Percentiles rank a stretch among this genome's conserved stretches.
Conservation (phyloP, 2,329 filamentous ascomycete genomes). For the Penicillium italicum region DNA sequence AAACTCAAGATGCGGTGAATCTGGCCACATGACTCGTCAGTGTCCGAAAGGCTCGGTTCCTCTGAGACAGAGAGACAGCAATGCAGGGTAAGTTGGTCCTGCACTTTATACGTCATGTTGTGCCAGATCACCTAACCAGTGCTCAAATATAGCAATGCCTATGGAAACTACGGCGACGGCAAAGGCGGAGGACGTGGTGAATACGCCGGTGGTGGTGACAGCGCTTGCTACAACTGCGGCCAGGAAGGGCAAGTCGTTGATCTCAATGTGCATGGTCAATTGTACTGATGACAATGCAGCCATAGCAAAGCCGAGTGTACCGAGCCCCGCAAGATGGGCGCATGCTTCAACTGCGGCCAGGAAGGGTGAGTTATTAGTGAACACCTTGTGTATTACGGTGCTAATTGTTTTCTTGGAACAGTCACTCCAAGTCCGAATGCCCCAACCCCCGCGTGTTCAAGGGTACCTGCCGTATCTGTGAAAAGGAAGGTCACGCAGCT, state of each 20-base stretch:
- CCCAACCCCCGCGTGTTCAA: constrained; percentile 47
- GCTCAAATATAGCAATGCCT: not conserved
- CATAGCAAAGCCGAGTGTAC: constrained; percentile 46
- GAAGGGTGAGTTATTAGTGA: constrained; percentile 9
- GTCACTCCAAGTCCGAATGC: constrained; percentile 34
- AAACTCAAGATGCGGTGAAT: constrained; percentile 32
- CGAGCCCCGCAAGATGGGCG: constrained; percentile 32
- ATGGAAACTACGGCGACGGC: not conserved
- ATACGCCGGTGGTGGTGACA: not conserved
- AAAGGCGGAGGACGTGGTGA: not conserved
- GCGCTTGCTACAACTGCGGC: constrained; percentile 13
- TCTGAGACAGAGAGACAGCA: constrained; percentile 12
- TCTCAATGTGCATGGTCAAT: not conserved
- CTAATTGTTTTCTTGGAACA: not conserved
- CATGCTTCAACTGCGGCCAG: constrained; percentile 15
- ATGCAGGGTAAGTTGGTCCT: constrained; percentile 17
- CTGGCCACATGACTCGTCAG: constrained; percentile 41
- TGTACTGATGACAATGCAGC: constrained; percentile 20
- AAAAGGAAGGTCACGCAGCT: constrained; percentile 46
- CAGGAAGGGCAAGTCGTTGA: constrained; percentile 11
- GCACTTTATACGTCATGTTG: constrained; percentile 25
- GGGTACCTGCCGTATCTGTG: constrained; percentile 46
- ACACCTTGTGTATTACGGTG: not conserved
- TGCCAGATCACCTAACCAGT: not conserved
- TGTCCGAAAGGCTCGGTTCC: constrained; percentile 35